These are phyloP conservation scores for Neofusicoccum sp. DNA, from an alignment of 2,329 filamentous ascomycete genomes.

Conservation along the genomic window DNA sequence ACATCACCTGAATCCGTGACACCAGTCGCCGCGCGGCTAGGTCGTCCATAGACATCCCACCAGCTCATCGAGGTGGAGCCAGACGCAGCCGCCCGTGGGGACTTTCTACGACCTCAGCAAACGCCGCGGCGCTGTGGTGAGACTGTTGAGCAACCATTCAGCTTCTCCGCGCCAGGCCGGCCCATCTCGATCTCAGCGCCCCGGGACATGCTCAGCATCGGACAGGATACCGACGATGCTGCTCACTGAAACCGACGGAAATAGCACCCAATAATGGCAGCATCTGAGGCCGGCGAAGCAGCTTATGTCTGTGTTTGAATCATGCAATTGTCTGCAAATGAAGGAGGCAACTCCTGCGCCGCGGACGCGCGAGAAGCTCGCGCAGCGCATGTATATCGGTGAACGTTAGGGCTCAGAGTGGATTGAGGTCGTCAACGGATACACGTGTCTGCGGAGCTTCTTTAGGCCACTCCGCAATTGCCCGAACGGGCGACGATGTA, in stretches of 20 bases:
- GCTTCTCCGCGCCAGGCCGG: background rate
- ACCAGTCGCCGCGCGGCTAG: constrained; percentile 10
- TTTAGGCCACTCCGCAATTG: constrained; percentile 8
- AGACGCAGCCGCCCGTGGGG: background rate
- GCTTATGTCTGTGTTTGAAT: constrained; percentile 5
- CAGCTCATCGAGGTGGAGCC: constrained; percentile 14
- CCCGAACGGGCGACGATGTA: constrained; percentile 15
- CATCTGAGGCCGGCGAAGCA: background rate
- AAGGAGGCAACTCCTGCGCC: background rate
- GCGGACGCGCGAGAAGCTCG: background rate
- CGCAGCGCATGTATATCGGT: constrained; percentile 13
- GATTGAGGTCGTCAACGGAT: constrained; percentile 17
- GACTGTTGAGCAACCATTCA: constrained; percentile 8
- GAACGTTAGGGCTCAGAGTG: constrained; percentile 10
- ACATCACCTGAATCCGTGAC: constrained; percentile 14
- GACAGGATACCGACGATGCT: constrained; percentile 6
- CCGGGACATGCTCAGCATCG: background rate
- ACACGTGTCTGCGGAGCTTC: constrained; percentile 18
- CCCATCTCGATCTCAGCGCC: background rate
- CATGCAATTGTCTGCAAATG: constrained; percentile 12
- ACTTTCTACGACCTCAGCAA: background rate
- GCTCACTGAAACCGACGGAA: constrained; percentile 11
- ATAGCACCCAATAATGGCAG: constrained; percentile 14
- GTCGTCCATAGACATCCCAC: constrained; percentile 6
- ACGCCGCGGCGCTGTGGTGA: constrained; percentile 7